These are phyloP conservation scores for Lipomyces chichibuensis DNA, from an alignment of 805 yeast genomes.

Conservation along the genomic window DNA sequence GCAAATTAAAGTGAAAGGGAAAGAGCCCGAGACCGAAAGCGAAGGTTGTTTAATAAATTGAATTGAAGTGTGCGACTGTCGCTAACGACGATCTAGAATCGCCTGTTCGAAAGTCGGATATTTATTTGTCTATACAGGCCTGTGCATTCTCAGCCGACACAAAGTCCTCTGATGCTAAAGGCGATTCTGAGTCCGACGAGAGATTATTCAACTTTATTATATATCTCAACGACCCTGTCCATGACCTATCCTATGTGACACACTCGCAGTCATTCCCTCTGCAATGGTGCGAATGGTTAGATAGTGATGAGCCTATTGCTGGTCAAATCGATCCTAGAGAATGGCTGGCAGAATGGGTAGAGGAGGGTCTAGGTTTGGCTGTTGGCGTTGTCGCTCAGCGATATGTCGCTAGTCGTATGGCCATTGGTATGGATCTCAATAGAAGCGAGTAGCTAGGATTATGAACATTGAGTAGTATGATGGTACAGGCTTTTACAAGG, in stretches of 20 bases:
- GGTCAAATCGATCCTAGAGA: constrained; percentile 56
- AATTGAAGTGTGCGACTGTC: no score
- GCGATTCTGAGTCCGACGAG: constrained; percentile 47
- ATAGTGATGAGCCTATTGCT: constrained; percentile 42
- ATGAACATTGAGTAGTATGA: background rate
- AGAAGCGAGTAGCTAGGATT: background rate
- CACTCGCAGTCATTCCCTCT: constrained; percentile 89
- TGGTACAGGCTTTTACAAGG: background rate
- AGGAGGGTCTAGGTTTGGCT: constrained; percentile 73
- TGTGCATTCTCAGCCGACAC: constrained; percentile 45
- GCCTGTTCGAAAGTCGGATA: constrained; percentile 53
- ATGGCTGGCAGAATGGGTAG: constrained; percentile 80
- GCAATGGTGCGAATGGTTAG: constrained; percentile 94
- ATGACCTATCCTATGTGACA: constrained; percentile 70
- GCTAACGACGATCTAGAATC: constrained; percentile 20
- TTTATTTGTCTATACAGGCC: constrained; percentile 74
- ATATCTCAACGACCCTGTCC: constrained; percentile 75
- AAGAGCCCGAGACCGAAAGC: constrained; percentile 39
- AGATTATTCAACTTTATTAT: constrained; percentile 67
- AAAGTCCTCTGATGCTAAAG: constrained; percentile 37
- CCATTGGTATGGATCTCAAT: constrained; percentile 44
- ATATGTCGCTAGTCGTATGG: constrained; percentile 91
- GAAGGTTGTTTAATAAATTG: constrained; percentile 15
- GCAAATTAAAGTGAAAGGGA: constrained; percentile 48
- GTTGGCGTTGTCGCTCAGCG: constrained; percentile 88